Percentiles rank a stretch among this genome's conserved stretches.
phyloP scores from a whole-genome alignment of 2,329 filamentous ascomycete genomes.

The Fusarium musae region DNA sequence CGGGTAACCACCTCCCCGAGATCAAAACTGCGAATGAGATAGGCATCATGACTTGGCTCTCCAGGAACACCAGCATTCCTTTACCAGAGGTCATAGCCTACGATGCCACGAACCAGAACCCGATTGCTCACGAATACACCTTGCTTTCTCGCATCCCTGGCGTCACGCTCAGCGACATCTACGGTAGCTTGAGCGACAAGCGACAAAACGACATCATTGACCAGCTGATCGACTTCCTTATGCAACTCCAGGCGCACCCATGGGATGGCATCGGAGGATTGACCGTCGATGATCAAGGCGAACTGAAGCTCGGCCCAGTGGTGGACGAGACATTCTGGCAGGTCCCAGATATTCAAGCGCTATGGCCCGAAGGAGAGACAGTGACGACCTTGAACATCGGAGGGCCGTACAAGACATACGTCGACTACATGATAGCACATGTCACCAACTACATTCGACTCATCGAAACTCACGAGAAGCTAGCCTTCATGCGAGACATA shows the following conservation, averaged over 20 bases:
- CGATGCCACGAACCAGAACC: background rate
- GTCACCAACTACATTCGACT: rapidly evolving
- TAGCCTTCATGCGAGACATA: rapidly evolving
- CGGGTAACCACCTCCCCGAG: background rate
- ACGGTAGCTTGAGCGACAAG: background rate
- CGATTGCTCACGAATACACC: background rate
- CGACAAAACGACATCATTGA: rapidly evolving
- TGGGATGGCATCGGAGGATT: background rate
- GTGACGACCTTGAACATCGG: background rate
- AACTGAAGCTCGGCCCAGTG: background rate
- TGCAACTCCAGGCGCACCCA: rapidly evolving
- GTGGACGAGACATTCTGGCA: background rate
- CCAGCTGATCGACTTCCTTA: background rate
- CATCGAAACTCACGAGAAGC: rapidly evolving
- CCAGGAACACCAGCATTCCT: background rate
- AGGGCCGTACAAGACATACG: background rate
- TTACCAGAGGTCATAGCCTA: background rate
- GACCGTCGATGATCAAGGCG: rapidly evolving
- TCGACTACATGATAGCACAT: rapidly evolving
- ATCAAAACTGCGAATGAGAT: background rate
- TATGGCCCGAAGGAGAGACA: background rate
- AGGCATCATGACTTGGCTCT: background rate
- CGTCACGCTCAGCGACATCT: background rate
- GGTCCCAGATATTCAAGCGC: background rate
- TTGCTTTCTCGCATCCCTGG: background rate